Percentiles rank a stretch among this genome's conserved stretches.
Evolutionary conservation across 495 filamentous ascomycete genomes (phyloP).

Genomic region (Penicillium daleae): DNA sequence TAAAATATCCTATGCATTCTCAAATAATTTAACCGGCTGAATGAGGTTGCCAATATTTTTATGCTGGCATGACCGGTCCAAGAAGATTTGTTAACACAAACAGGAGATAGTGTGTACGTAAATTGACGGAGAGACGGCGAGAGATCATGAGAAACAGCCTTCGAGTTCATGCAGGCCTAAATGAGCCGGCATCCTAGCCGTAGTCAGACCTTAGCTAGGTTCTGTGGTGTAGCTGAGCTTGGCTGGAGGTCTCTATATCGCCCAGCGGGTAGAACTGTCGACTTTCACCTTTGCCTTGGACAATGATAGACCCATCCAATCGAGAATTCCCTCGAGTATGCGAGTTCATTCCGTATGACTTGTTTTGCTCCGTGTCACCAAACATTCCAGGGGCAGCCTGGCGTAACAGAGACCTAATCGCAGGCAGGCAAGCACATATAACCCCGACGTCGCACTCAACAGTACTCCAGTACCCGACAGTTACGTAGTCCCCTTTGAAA

Average conservation of each 20-base stretch:
- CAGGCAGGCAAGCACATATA: slow-evolving; percentile 41
- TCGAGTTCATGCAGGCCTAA: too few relatives aligned
- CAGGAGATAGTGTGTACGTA: too few relatives aligned
- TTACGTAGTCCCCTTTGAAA: slow-evolving; percentile 40
- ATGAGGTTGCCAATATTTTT: too few relatives aligned
- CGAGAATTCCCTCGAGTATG: slow-evolving; percentile 28
- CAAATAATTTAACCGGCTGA: too few relatives aligned
- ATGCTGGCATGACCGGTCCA: too few relatives aligned
- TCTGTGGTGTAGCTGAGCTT: slow-evolving; percentile 18
- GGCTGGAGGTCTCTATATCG: slow-evolving; percentile 33
- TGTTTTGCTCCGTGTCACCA: slow-evolving; percentile 27
- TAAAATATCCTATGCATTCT: too few relatives aligned
- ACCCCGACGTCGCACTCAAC: slow-evolving; percentile 40
- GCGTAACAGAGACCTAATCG: slow-evolving; percentile 35
- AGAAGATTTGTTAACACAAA: too few relatives aligned
- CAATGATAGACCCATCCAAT: slow-evolving; percentile 17
- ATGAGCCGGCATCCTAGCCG: too few relatives aligned
- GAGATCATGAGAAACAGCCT: neutral
- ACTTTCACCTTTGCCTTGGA: slow-evolving; percentile 25
- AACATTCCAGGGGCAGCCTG: slow-evolving; percentile 31
- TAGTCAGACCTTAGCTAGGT: neutral
- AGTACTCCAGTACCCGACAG: slow-evolving; percentile 39
- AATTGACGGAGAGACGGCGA: neutral
- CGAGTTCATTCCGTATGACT: slow-evolving; percentile 27
- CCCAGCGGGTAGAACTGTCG: slow-evolving; percentile 30